These are phyloP conservation scores for Sugiyamaella sp. DNA, from an alignment of 1,139 yeast species.

Conservation along the genomic window DNA sequence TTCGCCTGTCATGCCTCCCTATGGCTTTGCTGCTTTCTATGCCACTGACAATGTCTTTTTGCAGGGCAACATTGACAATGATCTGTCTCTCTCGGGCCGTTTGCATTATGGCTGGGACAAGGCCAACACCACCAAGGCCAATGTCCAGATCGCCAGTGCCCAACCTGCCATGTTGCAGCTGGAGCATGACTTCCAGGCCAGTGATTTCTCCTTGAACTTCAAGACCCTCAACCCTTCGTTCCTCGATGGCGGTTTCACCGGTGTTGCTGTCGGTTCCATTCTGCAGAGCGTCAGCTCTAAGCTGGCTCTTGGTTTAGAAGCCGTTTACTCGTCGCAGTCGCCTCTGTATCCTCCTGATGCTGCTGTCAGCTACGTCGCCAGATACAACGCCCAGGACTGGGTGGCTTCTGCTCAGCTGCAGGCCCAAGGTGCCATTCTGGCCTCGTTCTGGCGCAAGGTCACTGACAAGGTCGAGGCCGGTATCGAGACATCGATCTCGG, in stretches of 20 bases:
- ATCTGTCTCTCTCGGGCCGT: conserved; percentile 83
- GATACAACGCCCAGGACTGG: conserved; percentile 89
- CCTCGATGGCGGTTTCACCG: conserved; percentile 74
- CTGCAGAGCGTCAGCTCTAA: conserved; percentile 86
- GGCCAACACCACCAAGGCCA: conserved; percentile 76
- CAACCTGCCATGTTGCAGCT: conserved; percentile 95
- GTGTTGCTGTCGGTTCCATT: conserved; percentile 89
- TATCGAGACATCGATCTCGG: conserved; percentile 84
- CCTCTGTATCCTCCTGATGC: conserved; percentile 85
- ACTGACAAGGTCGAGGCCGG: conserved; percentile 96
- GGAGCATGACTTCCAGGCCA: conserved; percentile 93
- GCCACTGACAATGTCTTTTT: conserved; percentile 84
- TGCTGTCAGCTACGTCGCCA: conserved; percentile 86
- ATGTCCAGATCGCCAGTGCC: conserved; percentile 83
- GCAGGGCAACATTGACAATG: conserved; percentile 92
- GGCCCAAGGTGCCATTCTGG: conserved; percentile 87
- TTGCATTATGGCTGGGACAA: conserved; percentile 90
- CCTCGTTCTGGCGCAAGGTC: conserved; percentile 93
- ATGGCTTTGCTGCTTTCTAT: conserved; percentile 87
- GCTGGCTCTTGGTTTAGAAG: conserved; percentile 88
- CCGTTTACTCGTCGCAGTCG: conserved; percentile 83
- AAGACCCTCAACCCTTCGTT: conserved; percentile 90
- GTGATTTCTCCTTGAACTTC: conserved; percentile 84
- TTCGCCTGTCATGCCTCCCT: conserved; percentile 83
- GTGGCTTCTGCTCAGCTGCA: conserved; percentile 92